Evolutionary conservation across 2,329 filamentous ascomycete genomes (phyloP).

Genomic region (Trichophyton benhamiae): DNA sequence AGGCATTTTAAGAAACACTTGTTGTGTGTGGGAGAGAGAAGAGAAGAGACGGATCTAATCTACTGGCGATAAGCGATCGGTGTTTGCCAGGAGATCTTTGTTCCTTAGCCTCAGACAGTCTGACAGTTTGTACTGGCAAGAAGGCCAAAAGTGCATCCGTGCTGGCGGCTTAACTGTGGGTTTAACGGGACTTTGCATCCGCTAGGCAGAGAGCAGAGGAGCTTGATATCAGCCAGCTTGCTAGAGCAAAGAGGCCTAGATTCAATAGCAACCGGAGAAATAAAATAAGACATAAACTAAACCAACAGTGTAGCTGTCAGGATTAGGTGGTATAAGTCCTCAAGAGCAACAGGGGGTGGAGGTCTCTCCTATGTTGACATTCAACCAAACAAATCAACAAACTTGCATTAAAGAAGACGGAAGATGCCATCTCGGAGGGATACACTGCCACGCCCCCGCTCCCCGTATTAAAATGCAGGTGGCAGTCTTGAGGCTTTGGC

Average conservation of each 20-base stretch:
- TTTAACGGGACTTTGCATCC: conserved; percentile 11
- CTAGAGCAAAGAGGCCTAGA: not conserved
- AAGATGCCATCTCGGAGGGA: not conserved
- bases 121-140: not conserved
- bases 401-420: not conserved
- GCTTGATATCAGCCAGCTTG: not conserved
- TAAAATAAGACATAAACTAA: not conserved
- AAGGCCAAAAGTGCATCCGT: not conserved
- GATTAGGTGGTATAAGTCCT: not conserved
- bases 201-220: conserved; percentile 3
- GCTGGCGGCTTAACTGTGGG: not conserved
- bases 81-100: conserved; percentile 6
- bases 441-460: not conserved
- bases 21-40: not conserved
- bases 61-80: conserved; percentile 2
- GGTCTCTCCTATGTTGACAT: not conserved
- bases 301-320: not conserved
- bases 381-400: not conserved
- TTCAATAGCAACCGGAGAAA: too few relatives aligned
- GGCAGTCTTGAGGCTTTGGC: not conserved
- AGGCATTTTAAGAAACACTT: not conserved
- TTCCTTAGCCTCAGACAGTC: conserved; percentile 3
- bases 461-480: not conserved
- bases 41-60: not conserved
- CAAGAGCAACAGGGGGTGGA: not conserved